phyloP scores from a whole-genome alignment of 148 eudicot genomes.

The Cornus kousa region DNA sequence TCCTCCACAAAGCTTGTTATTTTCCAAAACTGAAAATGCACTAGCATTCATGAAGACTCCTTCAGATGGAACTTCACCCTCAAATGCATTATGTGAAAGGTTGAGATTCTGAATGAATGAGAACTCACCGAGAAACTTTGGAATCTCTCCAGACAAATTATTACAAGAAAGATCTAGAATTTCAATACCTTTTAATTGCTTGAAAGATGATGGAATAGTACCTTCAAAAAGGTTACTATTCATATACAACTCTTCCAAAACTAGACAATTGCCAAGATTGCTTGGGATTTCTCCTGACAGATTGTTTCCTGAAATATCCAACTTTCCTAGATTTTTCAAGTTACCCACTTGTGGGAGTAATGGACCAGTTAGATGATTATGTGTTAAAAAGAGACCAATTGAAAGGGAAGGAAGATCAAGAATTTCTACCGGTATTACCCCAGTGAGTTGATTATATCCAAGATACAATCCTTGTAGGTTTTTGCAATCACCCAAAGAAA shows the following conservation, averaged over 20 bases:
- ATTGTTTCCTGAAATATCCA: constrained; percentile 7
- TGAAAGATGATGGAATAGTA: constrained; percentile 10
- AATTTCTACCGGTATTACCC: not conserved
- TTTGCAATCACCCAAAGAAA: constrained; percentile 12
- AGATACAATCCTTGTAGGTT: constrained; percentile 5
- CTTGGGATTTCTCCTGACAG: constrained; percentile 14
- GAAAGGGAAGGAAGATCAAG: not conserved
- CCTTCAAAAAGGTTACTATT: constrained; percentile 17
- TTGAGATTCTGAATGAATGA: not conserved
- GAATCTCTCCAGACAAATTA: constrained; percentile 18
- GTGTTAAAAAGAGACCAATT: not conserved
- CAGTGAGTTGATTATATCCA: constrained; percentile 3
- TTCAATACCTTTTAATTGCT: constrained; percentile 2
- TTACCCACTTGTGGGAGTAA: constrained; percentile 11
- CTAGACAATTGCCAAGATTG: constrained; percentile 2
- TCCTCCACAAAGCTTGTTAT: constrained; percentile 26
- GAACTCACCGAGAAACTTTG: not conserved
- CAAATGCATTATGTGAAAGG: constrained; percentile 16
- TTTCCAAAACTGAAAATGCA: constrained; percentile 11
- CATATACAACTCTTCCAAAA: constrained; percentile 1
- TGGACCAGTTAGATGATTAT: constrained; percentile 4
- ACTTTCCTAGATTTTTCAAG: not conserved
- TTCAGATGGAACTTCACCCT: constrained; percentile 18
- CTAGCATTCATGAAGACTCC: constrained; percentile 16
- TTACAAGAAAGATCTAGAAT: constrained; percentile 16